Conservation (phyloP, 495 filamentous ascomycete genomes). For the Oidiodendron maius region DNA sequence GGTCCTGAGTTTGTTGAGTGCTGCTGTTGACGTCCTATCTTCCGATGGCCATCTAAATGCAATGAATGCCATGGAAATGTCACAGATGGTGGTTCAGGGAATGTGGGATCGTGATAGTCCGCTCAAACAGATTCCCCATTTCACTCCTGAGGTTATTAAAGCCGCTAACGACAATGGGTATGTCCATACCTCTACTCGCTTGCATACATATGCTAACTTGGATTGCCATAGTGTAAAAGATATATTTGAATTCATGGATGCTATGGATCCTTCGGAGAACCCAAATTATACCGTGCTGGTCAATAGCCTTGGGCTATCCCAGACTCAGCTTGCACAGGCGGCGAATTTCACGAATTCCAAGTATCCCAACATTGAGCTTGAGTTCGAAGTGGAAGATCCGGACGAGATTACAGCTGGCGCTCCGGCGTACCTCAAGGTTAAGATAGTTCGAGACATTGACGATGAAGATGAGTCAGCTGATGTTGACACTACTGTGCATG, state of each 20-base stretch:
- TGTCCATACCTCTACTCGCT: slow-evolving; percentile 27
- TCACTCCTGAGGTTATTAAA: slow-evolving; percentile 76
- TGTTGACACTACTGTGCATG: slow-evolving; percentile 80
- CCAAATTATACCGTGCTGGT: slow-evolving; percentile 68
- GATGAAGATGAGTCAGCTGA: slow-evolving; percentile 55
- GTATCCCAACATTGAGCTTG: slow-evolving; percentile 89
- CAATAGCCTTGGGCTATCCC: slow-evolving; percentile 69
- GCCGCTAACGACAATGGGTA: slow-evolving; percentile 74
- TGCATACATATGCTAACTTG: slow-evolving; percentile 29
- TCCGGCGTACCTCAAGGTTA: slow-evolving; percentile 78
- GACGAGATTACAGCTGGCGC: slow-evolving; percentile 73
- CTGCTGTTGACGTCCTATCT: slow-evolving; percentile 89
- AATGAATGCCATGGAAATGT: slow-evolving; percentile 98
- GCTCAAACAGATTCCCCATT: slow-evolving; percentile 96
- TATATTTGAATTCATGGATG: slow-evolving; percentile 97
- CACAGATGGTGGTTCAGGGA: slow-evolving; percentile 97
- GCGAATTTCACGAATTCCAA: slow-evolving; percentile 94
- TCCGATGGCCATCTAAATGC: slow-evolving; percentile 96
- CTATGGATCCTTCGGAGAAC: slow-evolving; percentile 93
- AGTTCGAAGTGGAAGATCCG: slow-evolving; percentile 77
- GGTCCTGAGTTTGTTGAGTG: slow-evolving; percentile 81
- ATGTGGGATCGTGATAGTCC: slow-evolving; percentile 99
- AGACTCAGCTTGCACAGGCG: slow-evolving; percentile 79
- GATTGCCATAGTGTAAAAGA: slow-evolving; percentile 61
- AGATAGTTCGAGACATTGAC: slow-evolving; percentile 77